Percentiles rank a stretch among this genome's conserved stretches.
Conservation (phyloP, 2,329 filamentous ascomycete species). For the Trichoderma gracile region DNA sequence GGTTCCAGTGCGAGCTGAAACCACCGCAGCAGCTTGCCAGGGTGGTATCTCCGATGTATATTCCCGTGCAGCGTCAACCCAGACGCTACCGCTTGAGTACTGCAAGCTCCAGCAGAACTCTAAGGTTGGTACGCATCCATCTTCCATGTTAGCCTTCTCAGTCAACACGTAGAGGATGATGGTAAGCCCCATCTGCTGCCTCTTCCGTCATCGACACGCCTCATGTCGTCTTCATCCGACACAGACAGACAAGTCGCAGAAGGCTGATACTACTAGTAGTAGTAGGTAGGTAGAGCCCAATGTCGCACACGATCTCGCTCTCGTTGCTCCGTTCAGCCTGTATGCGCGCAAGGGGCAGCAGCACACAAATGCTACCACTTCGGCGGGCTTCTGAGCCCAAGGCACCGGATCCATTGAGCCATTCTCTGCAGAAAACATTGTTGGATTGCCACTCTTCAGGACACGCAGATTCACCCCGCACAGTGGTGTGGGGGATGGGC, state of each 20-base stretch:
- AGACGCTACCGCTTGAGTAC: no score
- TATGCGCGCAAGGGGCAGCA: background rate
- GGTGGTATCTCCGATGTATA: no score
- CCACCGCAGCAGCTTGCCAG: no score
- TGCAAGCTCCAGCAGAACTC: no score
- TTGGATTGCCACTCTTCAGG: background rate
- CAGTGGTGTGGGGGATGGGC: constrained; percentile 6
- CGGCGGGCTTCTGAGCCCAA: constrained; percentile 7
- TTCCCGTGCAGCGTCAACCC: no score
- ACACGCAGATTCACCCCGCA: constrained; percentile 12
- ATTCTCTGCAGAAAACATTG: background rate
- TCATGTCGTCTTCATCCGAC: background rate
- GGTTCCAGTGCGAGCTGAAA: no score
- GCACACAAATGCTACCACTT: background rate
- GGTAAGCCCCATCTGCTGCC: background rate
- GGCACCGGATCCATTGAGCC: background rate
- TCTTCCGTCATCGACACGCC: background rate
- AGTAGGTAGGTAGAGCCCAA: background rate
- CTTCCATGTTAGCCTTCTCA: background rate
- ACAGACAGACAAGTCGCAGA: no score
- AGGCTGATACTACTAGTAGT: no score
- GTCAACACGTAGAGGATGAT: no score
- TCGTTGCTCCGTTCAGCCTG: background rate
- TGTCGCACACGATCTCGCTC: background rate
- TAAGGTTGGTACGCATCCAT: no score